A percentile compares a stretch with the other conserved stretches of the same genome.
Conservation (phyloP, 2,329 filamentous ascomycete species). For the Escovopsis weberi region DNA sequence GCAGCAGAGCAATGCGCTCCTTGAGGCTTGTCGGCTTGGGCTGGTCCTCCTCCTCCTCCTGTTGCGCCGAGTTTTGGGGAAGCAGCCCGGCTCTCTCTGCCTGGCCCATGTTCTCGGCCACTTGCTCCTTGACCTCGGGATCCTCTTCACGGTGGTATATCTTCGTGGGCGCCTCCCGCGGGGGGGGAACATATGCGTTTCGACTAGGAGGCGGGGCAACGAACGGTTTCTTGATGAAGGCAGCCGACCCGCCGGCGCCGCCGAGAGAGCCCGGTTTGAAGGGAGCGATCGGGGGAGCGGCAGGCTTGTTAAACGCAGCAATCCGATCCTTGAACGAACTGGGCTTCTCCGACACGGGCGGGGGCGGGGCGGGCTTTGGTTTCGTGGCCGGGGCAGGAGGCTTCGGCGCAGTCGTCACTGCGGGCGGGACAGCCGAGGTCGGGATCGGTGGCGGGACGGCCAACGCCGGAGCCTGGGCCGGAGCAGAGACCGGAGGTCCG, state of each 20-base stretch:
- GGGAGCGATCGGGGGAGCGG: conserved; percentile 73
- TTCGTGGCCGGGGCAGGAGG: conserved; percentile 14
- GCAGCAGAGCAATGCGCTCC: conserved; percentile 84
- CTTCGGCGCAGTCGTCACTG: conserved; percentile 19
- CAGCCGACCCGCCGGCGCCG: conserved; percentile 28
- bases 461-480: conserved; percentile 8
- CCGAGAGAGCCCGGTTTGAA: conserved; percentile 63
- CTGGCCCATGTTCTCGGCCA: conserved; percentile 49
- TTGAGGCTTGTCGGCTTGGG: conserved; percentile 90
- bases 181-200: conserved; percentile 74
- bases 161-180: conserved; percentile 56
- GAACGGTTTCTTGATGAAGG: conserved; percentile 93
- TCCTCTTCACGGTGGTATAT: conserved; percentile 82
- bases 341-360: conserved; percentile 62
- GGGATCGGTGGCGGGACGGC: conserved; percentile 10
- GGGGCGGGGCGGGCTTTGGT: conserved; percentile 37
- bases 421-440: not conserved
- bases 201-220: conserved; percentile 89
- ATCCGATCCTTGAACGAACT: conserved; percentile 87
- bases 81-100: conserved; percentile 53
- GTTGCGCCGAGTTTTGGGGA: conserved; percentile 27
- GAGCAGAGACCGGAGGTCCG: conserved; percentile 15
- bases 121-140: conserved; percentile 51
- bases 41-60: conserved; percentile 54
- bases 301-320: conserved; percentile 87